Evolutionary conservation across 495 filamentous ascomycete species (phyloP).

Genomic region (Pyronema omphalodes): DNA sequence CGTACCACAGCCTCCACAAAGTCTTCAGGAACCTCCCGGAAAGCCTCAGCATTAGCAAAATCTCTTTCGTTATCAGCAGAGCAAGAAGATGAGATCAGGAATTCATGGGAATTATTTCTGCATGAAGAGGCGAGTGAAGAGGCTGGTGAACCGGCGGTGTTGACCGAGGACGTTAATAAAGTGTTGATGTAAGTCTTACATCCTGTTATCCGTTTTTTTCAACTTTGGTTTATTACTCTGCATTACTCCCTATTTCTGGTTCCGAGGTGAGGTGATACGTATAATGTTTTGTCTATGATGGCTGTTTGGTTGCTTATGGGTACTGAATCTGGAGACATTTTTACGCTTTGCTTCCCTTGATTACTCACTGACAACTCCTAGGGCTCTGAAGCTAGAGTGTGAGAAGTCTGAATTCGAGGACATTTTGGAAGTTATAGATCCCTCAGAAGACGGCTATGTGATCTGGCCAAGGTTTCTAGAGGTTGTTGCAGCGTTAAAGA

Average conservation of each 20-base stretch:
- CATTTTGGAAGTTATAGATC: constrained; percentile 63
- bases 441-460: constrained; percentile 57
- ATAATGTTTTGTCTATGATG: not conserved
- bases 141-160: constrained; percentile 39
- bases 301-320: constrained; percentile 3
- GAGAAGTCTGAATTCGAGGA: constrained; percentile 46
- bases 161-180: constrained; percentile 58
- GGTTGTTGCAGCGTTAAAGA: constrained; percentile 46
- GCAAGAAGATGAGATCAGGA: constrained; percentile 76
- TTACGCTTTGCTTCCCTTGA: not conserved
- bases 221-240: no score
- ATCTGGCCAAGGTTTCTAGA: constrained; percentile 60
- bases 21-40: no score
- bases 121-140: constrained; percentile 48
- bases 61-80: constrained; percentile 65
- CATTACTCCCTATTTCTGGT: no score
- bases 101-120: constrained; percentile 72
- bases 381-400: constrained; percentile 55
- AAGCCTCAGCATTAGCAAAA: constrained; percentile 61
- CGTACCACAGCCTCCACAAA: no score
- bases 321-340: not conserved
- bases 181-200: constrained; percentile 47
- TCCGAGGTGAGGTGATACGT: no score
- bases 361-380: constrained; percentile 23
- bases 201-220: no score